phyloP scores from a whole-genome alignment of 345 rosid genomes.

The Salix arbutifolia region DNA sequence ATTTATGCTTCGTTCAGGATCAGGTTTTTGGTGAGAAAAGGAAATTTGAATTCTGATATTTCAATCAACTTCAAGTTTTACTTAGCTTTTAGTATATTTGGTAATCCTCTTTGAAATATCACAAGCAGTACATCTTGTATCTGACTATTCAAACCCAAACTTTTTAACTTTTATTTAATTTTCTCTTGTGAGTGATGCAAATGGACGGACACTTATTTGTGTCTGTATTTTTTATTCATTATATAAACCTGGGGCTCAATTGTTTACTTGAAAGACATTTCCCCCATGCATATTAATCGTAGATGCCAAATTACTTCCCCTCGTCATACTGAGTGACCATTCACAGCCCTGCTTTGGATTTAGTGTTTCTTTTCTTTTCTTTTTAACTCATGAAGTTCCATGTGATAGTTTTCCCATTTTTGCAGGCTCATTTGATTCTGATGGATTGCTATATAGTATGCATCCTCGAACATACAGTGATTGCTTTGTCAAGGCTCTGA shows the following conservation, averaged over 20 bases:
- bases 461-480: slow-evolving; percentile 64
- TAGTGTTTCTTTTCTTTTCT: neutral
- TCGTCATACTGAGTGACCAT: neutral
- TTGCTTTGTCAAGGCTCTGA: slow-evolving; percentile 75
- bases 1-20: neutral
- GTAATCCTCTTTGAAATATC: neutral
- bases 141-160: neutral
- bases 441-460: slow-evolving; percentile 17
- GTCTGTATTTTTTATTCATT: neutral
- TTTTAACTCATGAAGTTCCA: neutral
- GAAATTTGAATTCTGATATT: neutral
- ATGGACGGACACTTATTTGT: neutral
- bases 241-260: neutral
- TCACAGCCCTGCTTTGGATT: slow-evolving; percentile 4
- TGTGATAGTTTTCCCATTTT: neutral
- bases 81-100: no score
- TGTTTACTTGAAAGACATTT: slow-evolving; percentile 5
- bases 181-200: neutral
- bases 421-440: slow-evolving; percentile 34
- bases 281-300: neutral
- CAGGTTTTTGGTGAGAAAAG: neutral
- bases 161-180: neutral
- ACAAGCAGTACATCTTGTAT: neutral
- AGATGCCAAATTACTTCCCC: slow-evolving; percentile 9
- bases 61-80: neutral